Evolutionary conservation across 1,284 basidiomycete genomes (phyloP).

Genomic region (Ustilago nuda): DNA sequence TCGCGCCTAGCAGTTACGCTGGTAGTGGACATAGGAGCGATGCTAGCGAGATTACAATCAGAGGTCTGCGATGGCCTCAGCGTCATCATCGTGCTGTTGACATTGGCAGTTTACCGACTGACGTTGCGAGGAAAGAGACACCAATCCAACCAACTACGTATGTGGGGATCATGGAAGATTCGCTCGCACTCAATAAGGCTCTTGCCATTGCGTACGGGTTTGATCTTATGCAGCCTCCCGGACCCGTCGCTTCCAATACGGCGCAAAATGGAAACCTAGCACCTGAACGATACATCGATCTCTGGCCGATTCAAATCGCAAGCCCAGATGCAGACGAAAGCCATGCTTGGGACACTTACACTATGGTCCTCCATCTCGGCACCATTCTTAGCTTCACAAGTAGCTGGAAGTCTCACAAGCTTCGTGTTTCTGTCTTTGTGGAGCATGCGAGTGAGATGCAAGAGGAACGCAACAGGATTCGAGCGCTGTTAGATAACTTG

Average conservation of each 20-base stretch:
- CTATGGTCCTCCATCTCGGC: slow-evolving; percentile 68
- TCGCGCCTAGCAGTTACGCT: slow-evolving; percentile 18
- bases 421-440: slow-evolving; percentile 68
- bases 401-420: slow-evolving; percentile 66
- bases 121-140: slow-evolving; percentile 61
- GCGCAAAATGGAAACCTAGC: slow-evolving; percentile 21
- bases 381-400: slow-evolving; percentile 67
- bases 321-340: slow-evolving; percentile 55
- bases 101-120: slow-evolving; percentile 59
- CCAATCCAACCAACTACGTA: slow-evolving; percentile 64
- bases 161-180: slow-evolving; percentile 68
- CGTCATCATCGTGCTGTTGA: slow-evolving; percentile 41
- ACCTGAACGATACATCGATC: slow-evolving; percentile 61
- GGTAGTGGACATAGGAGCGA: slow-evolving; percentile 42
- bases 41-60: slow-evolving; percentile 62
- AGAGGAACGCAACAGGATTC: slow-evolving; percentile 61
- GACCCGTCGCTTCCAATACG: slow-evolving; percentile 12
- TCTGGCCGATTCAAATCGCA: slow-evolving; percentile 68
- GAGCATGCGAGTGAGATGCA: slow-evolving; percentile 63
- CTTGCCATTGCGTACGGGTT: slow-evolving; percentile 67
- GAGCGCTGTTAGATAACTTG: slow-evolving; percentile 65
- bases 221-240: slow-evolving; percentile 58
- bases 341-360: slow-evolving; percentile 68
- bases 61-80: slow-evolving; percentile 45
- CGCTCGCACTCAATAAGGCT: slow-evolving; percentile 68